Evolutionary conservation across 106 monocot genomes (phyloP).

Genomic region (Ottelia alismoides): DNA sequence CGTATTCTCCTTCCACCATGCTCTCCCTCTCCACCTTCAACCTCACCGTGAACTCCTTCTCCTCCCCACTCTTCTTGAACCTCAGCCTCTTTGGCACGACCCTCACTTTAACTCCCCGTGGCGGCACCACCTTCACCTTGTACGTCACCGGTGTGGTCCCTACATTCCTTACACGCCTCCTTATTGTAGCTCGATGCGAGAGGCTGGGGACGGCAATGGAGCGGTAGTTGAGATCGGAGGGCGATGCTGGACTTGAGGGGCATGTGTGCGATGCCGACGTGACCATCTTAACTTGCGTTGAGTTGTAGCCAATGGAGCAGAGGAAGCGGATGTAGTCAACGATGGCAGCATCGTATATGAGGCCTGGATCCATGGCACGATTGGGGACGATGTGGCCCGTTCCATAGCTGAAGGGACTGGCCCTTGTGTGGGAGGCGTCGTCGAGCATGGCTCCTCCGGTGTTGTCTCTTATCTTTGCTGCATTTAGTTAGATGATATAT

Average conservation of each 20-base stretch:
- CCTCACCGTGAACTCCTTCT: conserved; percentile 27
- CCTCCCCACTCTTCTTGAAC: conserved; percentile 21
- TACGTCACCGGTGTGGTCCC: conserved; percentile 41
- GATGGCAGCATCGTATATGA: conserved; percentile 27
- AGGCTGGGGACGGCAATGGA: conserved; percentile 11
- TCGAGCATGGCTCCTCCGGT: too few relatives aligned
- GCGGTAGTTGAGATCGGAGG: conserved; percentile 3
- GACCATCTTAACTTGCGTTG: conserved; percentile 11
- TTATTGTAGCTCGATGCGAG: conserved; percentile 4
- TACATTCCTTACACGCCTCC: conserved; percentile 43
- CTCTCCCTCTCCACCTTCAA: background rate
- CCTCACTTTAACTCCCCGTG: conserved; percentile 15
- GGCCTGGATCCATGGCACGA: conserved; percentile 36
- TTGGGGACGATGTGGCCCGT: conserved; percentile 30
- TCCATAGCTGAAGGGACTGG: conserved; percentile 17
- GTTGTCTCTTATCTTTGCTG: conserved; percentile 50
- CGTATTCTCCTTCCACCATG: too few relatives aligned
- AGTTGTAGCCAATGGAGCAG: conserved; percentile 34
- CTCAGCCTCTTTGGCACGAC: conserved; percentile 22
- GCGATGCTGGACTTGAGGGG: background rate
- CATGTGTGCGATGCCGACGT: background rate
- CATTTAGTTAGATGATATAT: too few relatives aligned
- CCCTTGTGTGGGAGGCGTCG: too few relatives aligned
- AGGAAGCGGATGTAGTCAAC: conserved; percentile 40
- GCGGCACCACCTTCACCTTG: conserved; percentile 5